Conservation (phyloP, 768 basidiomycete species). For the Lactifluus piperatus region DNA sequence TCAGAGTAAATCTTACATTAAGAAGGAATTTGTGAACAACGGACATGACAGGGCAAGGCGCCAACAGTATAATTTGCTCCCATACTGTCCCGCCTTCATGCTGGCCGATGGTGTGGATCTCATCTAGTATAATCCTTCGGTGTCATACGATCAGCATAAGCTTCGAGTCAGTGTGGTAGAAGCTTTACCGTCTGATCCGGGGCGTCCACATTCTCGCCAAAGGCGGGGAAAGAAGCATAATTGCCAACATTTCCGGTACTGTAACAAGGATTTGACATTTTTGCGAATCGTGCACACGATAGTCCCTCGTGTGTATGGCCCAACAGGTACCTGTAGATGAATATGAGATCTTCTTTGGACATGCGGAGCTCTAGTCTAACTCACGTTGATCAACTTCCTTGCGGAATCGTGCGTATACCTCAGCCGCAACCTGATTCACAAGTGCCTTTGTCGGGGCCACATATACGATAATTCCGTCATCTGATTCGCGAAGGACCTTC, state of each 20-base stretch:
- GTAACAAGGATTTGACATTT: constrained; percentile 69
- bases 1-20: background rate
- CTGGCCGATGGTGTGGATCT: constrained; percentile 62
- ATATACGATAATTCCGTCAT: constrained; percentile 63
- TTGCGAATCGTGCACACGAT: constrained; percentile 50
- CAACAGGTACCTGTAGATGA: constrained; percentile 42
- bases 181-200: constrained; percentile 45
- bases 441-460: constrained; percentile 71
- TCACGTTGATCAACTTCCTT: constrained; percentile 42
- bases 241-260: constrained; percentile 61
- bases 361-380: constrained; percentile 18
- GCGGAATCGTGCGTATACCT: constrained; percentile 62
- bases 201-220: constrained; percentile 55
- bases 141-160: background rate
- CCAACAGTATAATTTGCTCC: constrained; percentile 65
- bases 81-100: constrained; percentile 62
- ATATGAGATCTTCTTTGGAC: background rate
- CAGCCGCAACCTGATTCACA: constrained; percentile 62
- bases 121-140: constrained; percentile 56
- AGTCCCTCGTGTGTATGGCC: constrained; percentile 61
- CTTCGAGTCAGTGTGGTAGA: background rate
- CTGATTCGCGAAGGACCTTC: constrained; percentile 48
- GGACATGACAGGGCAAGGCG: constrained; percentile 66
- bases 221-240: constrained; percentile 60
- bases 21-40: constrained; percentile 20